Evolutionary conservation across 805 yeast species (phyloP), one percentile per base, ranked within the genome.

Genomic region (Clavispora carvajalis): DNA sequence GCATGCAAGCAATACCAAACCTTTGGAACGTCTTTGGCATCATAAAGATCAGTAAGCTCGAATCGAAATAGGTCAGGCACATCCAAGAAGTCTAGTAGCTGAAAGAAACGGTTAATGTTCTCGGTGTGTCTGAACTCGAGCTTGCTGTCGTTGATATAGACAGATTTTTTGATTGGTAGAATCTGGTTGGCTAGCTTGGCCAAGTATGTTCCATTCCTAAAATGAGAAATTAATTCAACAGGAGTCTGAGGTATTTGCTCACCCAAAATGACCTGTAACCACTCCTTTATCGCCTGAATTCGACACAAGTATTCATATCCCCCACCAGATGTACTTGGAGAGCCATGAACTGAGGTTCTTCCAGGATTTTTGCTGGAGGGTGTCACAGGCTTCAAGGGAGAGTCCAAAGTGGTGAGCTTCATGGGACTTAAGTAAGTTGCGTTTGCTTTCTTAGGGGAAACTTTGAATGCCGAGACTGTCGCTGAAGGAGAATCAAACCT

Each of bases 1-100:
- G 96, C 96, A 65, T 91, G 96, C 26, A 93, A 63, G 51, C 97
- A 90, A 62, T 88, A 89, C 57, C 93, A 84, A 19, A 93, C 98
- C 56, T 87, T 90, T 12, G 98, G 98, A 16, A 90, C 76, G 56
- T 91, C 85, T 54, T 88, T 90, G 55, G 83, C 82, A 56, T 93
- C 97, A 62, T 89, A 93, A 26, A 93, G 70, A 61, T 93, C 99
- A 3, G 95, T 89, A 43, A 90, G 74, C 58, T 91, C 99, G 58
- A 93, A 93, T 36, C 85, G 75, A 59, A 90, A 93, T 40, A 89
- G 72, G 41, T 86, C 90, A 0, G 98, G 99, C 49, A 93, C 79
- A 21, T 77, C 80, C 45, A 88, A 72, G 43, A 69, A 76, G 41
- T 77, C 82, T 22, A 88, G 67, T 41, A 91, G 76, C 16, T 74